Evolutionary conservation across 768 basidiomycete genomes (phyloP).

Genomic region (Hygrophorus russula): DNA sequence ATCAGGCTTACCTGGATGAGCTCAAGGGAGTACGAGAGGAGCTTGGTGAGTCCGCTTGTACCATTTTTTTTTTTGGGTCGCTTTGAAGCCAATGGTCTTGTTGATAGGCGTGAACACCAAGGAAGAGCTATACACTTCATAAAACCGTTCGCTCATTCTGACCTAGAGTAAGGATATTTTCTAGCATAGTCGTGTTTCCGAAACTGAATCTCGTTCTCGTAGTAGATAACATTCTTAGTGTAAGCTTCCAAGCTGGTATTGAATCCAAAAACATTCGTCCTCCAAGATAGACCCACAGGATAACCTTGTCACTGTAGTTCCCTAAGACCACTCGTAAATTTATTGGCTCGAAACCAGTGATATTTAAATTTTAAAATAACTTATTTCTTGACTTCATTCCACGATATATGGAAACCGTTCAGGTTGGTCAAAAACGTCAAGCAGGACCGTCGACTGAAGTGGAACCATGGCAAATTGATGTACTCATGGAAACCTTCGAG

Average conservation of each 20-base stretch:
- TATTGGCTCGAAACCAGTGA: no score
- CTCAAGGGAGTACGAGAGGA: conserved; percentile 83
- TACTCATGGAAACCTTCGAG: not conserved
- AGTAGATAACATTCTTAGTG: no score
- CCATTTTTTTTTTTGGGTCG: not conserved
- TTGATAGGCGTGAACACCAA: conserved; percentile 27
- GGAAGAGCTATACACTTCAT: conserved; percentile 34
- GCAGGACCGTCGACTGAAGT: no score
- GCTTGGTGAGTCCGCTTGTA: conserved; percentile 47
- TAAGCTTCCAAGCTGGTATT: no score
- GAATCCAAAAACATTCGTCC: no score
- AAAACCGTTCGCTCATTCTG: not conserved
- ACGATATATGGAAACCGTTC: no score
- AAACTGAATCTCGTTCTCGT: not conserved
- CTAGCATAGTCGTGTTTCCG: not conserved
- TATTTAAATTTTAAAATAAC: no score
- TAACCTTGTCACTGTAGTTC: no score
- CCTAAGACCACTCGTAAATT: no score
- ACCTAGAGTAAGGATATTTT: not conserved
- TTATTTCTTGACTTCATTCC: not conserved
- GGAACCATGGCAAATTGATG: conserved; percentile 1
- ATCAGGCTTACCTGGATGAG: conserved; percentile 87
- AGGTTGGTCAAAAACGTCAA: no score
- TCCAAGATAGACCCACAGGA: no score
- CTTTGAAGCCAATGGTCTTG: not conserved